A percentile compares a stretch with the other conserved stretches of the same genome.
phyloP scores from a whole-genome alignment of 495 filamentous ascomycete species.

The Hypoxylon fragiforme region DNA sequence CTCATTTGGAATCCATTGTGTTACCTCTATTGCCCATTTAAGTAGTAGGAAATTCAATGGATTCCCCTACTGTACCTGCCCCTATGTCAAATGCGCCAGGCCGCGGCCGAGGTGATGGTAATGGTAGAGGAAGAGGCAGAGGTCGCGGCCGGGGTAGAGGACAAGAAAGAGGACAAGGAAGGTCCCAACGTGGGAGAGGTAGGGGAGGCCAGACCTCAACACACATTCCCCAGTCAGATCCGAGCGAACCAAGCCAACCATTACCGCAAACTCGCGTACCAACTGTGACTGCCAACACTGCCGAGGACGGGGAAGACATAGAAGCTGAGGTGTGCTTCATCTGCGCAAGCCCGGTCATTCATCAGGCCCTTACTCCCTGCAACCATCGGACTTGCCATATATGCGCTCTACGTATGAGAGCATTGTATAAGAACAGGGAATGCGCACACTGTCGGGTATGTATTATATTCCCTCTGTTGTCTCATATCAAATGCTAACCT shows the following conservation, averaged over 20 bases:
- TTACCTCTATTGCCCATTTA: too few relatives aligned
- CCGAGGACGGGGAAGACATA: constrained; percentile 48
- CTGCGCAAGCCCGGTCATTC: constrained; percentile 82
- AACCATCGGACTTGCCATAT: constrained; percentile 97
- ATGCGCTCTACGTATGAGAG: constrained; percentile 83
- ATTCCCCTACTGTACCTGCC: neutral
- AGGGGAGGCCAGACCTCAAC: constrained; percentile 23
- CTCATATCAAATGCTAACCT: constrained; percentile 32
- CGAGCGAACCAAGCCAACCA: neutral
- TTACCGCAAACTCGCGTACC: constrained; percentile 7
- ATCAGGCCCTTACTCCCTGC: constrained; percentile 86
- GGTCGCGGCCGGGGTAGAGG: constrained; percentile 34
- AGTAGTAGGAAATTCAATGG: neutral
- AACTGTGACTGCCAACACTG: constrained; percentile 8
- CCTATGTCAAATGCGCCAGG: neutral
- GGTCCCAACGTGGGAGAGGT: constrained; percentile 36
- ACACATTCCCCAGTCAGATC: neutral
- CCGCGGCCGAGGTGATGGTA: constrained; percentile 40
- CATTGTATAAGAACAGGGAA: constrained; percentile 91
- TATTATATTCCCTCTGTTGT: neutral
- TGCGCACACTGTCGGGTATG: constrained; percentile 92
- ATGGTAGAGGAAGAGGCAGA: constrained; percentile 42
- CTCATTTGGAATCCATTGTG: neutral
- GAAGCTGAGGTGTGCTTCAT: constrained; percentile 94
- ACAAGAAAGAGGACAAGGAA: constrained; percentile 19